Conservation (phyloP, 2,329 filamentous ascomycete species). For the Leptographium wingfieldii region DNA sequence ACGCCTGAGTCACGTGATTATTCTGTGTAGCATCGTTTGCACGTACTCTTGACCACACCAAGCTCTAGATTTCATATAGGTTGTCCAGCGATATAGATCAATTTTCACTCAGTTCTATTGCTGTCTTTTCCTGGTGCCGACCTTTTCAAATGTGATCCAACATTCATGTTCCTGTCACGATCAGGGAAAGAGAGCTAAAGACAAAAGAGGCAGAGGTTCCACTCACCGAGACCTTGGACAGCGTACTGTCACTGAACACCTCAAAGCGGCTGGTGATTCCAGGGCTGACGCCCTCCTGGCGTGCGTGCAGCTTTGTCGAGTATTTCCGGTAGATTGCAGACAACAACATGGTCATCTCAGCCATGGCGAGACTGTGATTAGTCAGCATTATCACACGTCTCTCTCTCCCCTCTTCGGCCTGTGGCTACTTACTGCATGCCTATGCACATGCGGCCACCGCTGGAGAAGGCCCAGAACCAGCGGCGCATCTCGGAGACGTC, state of each 20-base stretch:
- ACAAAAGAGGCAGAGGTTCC: background rate
- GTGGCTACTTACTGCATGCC: slow-evolving; percentile 23
- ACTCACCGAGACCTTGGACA: slow-evolving; percentile 1
- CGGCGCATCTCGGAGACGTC: slow-evolving; percentile 18
- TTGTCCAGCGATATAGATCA: no score
- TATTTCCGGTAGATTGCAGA: slow-evolving; percentile 32
- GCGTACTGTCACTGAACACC: slow-evolving; percentile 23
- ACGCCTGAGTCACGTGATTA: background rate
- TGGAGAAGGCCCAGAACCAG: slow-evolving; percentile 55
- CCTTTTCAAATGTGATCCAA: slow-evolving; percentile 9
- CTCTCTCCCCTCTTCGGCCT: no score
- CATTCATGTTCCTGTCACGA: slow-evolving; percentile 12
- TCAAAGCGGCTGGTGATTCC: slow-evolving; percentile 29
- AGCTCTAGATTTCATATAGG: no score
- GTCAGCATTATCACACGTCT: background rate
- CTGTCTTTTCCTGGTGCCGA: background rate
- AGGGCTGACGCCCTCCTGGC: slow-evolving; percentile 19
- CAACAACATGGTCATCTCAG: slow-evolving; percentile 34
- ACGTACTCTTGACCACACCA: no score
- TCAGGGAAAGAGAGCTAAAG: background rate
- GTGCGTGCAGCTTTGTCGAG: slow-evolving; percentile 18
- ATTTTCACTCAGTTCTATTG: background rate
- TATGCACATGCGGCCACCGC: slow-evolving; percentile 55
- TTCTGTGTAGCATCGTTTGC: background rate
- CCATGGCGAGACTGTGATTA: slow-evolving; percentile 26